Percentiles rank a stretch among this genome's conserved stretches.
Conservation (phyloP, 2,329 filamentous ascomycete species). For the Corynespora cassiicola region DNA sequence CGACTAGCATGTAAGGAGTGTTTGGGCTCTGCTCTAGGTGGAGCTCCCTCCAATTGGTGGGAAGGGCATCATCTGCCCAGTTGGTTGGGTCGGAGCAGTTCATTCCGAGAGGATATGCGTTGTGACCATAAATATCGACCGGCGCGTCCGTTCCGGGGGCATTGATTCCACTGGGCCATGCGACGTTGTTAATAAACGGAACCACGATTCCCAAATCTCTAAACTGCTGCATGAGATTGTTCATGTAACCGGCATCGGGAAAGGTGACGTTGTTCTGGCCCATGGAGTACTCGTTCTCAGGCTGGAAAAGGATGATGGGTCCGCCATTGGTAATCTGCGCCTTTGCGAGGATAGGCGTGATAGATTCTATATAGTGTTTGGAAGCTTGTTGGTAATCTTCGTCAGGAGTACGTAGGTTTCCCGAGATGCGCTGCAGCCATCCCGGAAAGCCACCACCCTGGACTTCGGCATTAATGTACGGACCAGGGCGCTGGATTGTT, state of each 20-base stretch:
- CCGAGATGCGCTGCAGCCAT: slow-evolving; percentile 72
- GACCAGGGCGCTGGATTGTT: slow-evolving; percentile 57
- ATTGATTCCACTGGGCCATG: slow-evolving; percentile 62
- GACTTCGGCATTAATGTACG: slow-evolving; percentile 79
- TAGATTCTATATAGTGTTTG: slow-evolving; percentile 58
- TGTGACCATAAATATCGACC: slow-evolving; percentile 70
- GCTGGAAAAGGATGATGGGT: slow-evolving; percentile 76
- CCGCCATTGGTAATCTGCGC: slow-evolving; percentile 82
- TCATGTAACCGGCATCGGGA: slow-evolving; percentile 71
- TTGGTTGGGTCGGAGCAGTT: slow-evolving; percentile 64
- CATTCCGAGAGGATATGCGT: slow-evolving; percentile 67
- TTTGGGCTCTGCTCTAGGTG: slow-evolving; percentile 67
- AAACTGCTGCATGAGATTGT: slow-evolving; percentile 71
- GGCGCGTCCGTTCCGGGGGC: slow-evolving; percentile 64
- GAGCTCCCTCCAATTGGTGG: slow-evolving; percentile 58
- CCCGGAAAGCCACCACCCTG: slow-evolving; percentile 79
- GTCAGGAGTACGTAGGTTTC: slow-evolving; percentile 66
- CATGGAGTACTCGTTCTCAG: slow-evolving; percentile 77
- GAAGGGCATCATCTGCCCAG: slow-evolving; percentile 64
- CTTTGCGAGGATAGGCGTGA: slow-evolving; percentile 72
- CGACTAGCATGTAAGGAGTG: slow-evolving; percentile 66
- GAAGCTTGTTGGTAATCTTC: slow-evolving; percentile 69
- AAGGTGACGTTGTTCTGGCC: slow-evolving; percentile 58
- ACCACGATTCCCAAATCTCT: slow-evolving; percentile 72
- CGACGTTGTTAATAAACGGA: slow-evolving; percentile 77